Percentiles rank a stretch among this genome's conserved stretches.
Conservation (phyloP, 257 asterid species). For the Primulina eburnea region DNA sequence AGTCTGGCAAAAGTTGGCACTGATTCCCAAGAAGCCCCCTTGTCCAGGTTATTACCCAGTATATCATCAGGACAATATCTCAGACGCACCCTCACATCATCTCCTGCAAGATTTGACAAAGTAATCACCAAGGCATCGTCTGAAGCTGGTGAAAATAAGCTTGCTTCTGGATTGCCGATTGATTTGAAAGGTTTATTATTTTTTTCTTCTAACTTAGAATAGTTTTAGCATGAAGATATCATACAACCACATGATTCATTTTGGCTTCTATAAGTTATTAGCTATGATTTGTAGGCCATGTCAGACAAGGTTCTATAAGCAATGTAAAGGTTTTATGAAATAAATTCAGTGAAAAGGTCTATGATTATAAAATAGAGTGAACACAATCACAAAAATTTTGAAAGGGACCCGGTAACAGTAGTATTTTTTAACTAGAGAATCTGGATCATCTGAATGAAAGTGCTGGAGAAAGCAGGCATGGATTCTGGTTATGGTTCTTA, state of each 20-base stretch:
- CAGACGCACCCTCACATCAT: conserved; percentile 43
- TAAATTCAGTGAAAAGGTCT: background rate
- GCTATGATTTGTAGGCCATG: background rate
- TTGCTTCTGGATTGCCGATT: conserved; percentile 54
- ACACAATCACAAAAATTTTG: background rate
- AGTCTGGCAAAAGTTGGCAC: conserved; percentile 32
- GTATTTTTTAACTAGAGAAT: background rate
- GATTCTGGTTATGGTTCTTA: background rate
- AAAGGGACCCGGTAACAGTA: background rate
- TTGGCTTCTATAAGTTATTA: background rate
- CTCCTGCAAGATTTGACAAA: conserved; percentile 39
- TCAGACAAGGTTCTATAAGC: background rate
- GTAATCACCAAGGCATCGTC: conserved; percentile 58
- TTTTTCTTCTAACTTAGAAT: conserved; percentile 1
- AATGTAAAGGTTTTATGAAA: background rate
- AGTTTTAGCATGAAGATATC: conserved; percentile 10
- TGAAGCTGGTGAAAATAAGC: conserved; percentile 46
- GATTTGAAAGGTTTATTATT: conserved; percentile 54
- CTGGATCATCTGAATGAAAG: conserved; percentile 11
- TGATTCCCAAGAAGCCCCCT: conserved; percentile 30
- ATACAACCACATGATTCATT: background rate
- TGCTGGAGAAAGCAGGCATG: conserved; percentile 8
- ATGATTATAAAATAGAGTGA: conserved; percentile 11
- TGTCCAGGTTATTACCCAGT: conserved; percentile 49
- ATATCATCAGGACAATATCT: conserved; percentile 47